These are phyloP conservation scores for Pleurotus djamor DNA, from an alignment of 768 basidiomycete genomes.

Conservation along the genomic window DNA sequence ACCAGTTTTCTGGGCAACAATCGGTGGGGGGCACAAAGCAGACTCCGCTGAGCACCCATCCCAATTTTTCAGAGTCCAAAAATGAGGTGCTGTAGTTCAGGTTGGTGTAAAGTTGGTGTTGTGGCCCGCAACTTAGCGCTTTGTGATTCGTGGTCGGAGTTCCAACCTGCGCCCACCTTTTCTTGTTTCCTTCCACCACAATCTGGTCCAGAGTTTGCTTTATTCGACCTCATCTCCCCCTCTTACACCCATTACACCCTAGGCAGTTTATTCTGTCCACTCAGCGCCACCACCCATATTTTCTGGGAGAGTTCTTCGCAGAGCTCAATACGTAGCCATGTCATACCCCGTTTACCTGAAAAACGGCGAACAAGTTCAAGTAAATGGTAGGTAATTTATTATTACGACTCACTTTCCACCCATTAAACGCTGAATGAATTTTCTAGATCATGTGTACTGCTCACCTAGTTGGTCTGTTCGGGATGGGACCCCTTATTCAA, in stretches of 20 bases:
- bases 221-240: not conserved
- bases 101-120: no score
- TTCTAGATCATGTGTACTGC: slow-evolving; percentile 93
- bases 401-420: slow-evolving; percentile 12
- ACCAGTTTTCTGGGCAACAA: no score
- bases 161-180: slow-evolving; percentile 1
- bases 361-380: slow-evolving; percentile 81
- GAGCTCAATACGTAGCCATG: slow-evolving; percentile 32
- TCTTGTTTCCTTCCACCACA: slow-evolving; percentile 8
- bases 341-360: slow-evolving; percentile 63
- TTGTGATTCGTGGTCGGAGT: not conserved
- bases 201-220: no score
- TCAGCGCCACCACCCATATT: slow-evolving; percentile 25
- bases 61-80: not conserved
- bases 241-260: not conserved
- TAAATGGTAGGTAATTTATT: slow-evolving; percentile 65
- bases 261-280: slow-evolving; percentile 14
- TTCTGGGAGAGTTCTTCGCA: slow-evolving; percentile 24
- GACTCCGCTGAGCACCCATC: not conserved
- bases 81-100: no score
- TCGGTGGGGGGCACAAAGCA: not conserved
- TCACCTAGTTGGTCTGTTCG: slow-evolving; percentile 90
- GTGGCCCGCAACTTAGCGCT: no score
- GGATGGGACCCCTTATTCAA: slow-evolving; percentile 93
- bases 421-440: slow-evolving; percentile 17